Evolutionary conservation across 352 stramenopile species (phyloP), one percentile per base, ranked within the genome.

Genomic region (Pythium phragmitis): DNA sequence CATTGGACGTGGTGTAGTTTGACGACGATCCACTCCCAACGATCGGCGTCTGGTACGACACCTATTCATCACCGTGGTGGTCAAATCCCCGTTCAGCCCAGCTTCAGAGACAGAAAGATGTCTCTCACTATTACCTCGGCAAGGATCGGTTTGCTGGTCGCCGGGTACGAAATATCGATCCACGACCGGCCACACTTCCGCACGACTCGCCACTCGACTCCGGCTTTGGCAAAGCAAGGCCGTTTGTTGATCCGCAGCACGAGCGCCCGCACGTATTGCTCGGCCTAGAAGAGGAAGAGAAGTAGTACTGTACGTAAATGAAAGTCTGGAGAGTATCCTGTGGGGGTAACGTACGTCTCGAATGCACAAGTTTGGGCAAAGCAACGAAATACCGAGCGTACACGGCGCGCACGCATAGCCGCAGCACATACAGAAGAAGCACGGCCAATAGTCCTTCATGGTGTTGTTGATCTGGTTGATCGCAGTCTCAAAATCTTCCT

Each of bases 381-480:
- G 50, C 8, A 92, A 68, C 9, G 83, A 92, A 9, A 82, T 60
- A 0, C 83, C 83, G 12, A 86, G 68, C 9, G 83, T 90, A 61
- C 83, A 92, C 4, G 77, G 72, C 30, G 79, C 90, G 65, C 77
- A 89, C 21, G 65, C 46, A 57, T 90, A 92, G 7, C 83, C 83
- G n/a, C 71, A 88, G 57, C 68, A 87, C 46, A 92, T 70, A 62
- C 80, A 92, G 63, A 90, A 86, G 39, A 80, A 70, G 62, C 83
- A 90, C 36, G 83, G 83, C 83, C 83, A 92, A 65, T 92, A 92
- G 73, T 89, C 83, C 65, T 84, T 77, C 61, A 92, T 74, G 28
- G 83, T 92, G 73, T 90, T 90, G 80, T 92, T 92, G 72, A 92
- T 87, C 75, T 92, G 79, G 68, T 90, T 89, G 68, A 92, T 87